Evolutionary conservation across 2,329 filamentous ascomycete species (phyloP), one percentile per base, ranked within the genome.

Genomic region (Curvularia eragrostidis): DNA sequence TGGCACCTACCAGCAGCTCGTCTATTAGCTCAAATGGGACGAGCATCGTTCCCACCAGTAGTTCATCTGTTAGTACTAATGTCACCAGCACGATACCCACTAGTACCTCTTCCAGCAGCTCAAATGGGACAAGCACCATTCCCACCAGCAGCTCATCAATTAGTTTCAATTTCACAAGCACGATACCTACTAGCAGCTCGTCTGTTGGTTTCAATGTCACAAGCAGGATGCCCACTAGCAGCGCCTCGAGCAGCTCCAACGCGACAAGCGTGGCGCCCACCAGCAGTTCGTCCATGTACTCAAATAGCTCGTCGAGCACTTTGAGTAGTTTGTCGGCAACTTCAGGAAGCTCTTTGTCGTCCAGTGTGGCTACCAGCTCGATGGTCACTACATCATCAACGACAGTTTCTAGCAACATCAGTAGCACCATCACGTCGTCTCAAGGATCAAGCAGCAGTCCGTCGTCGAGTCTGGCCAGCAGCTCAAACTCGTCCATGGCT

Each of bases 251-350:
- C 19, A 41, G 38, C 19, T 41, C 19, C 5, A 41, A 23, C 8
- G 26, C 8, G 4, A 28, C 26, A 8, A 28, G 26, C 8, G 8
- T 28, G 26, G 26, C 41, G 26, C 23, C 41, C n/a, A 21, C 41
- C 21, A 43, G 41, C 41, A 43, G 15, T n/a, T 15, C 21, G 13
- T 24, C 41, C 6, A 19, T 19, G 23, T 48, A 34, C 7, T 39
- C 54, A 9, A 56, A n/a, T 28, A 54, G 46, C 52, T 44, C 46
- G 10, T 55, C 38, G 7, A 38, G 39, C 24, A 42, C 53, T 23
- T 23, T 13, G 34, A 50, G 23, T 18, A 47, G 48, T 23, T 41
- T n/a, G 3, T 41, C 48, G 10, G 39, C 48, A 21, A 47, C 41
- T 32, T 52, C 48, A 9, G 39, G 12, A 12, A 43, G 38, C 32